Evolutionary conservation across 345 rosid genomes (phyloP).

Genomic region (Arabidopsis thaliana): DNA sequence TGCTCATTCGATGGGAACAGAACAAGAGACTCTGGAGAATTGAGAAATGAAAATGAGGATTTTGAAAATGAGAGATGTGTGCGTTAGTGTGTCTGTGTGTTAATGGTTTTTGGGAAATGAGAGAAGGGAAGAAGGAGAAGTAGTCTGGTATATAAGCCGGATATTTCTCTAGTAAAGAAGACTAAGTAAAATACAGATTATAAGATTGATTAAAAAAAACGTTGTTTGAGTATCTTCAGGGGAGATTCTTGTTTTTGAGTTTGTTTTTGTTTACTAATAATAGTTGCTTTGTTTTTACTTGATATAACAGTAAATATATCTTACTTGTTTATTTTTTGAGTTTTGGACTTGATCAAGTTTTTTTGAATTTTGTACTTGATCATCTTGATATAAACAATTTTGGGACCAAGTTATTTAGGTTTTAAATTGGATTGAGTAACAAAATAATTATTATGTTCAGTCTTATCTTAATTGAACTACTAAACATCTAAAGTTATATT

Average conservation of each 20-base stretch:
- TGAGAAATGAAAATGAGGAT: background rate
- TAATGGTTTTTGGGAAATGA: conserved; percentile 29
- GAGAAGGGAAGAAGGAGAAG: conserved; percentile 2
- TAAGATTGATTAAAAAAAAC: background rate
- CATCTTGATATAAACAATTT: too few species aligned
- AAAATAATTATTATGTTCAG: background rate
- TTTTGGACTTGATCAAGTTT: background rate
- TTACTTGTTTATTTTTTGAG: conserved; percentile 2
- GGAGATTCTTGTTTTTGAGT: background rate
- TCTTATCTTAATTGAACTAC: background rate
- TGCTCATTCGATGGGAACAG: conserved; percentile 41
- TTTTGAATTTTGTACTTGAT: background rate
- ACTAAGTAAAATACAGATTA: conserved; percentile 3
- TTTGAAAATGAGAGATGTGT: background rate
- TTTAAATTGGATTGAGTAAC: background rate
- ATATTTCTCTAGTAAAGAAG: conserved; percentile 14
- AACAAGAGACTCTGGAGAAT: background rate
- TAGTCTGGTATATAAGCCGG: conserved; percentile 30
- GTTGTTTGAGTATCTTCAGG: background rate
- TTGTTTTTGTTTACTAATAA: conserved; percentile 9
- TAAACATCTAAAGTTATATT: background rate
- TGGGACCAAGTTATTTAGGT: background rate
- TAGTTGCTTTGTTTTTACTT: conserved; percentile 8
- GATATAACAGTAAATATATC: background rate
- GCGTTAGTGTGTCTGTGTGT: background rate